Base-by-base conservation (phyloP, 2,329 filamentous ascomycete species). In the Xylariaceae sp. region DNA sequence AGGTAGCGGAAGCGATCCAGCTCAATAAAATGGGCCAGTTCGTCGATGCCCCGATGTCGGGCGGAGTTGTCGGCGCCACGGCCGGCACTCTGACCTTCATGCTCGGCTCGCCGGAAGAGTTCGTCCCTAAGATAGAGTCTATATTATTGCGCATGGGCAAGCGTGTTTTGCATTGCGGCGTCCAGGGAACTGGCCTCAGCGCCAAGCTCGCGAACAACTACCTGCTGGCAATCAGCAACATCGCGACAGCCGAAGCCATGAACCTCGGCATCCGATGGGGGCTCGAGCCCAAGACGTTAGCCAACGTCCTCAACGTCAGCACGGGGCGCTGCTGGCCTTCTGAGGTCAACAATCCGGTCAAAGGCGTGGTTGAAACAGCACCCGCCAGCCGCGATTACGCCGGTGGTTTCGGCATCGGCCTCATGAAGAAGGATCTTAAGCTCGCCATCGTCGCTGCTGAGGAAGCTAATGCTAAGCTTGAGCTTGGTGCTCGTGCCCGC, bases 181-280 rank as follows among this genome's bases (percentile, higher is more conserved):
- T 80, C 0, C 92, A 95, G 66, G 92, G 92, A 9, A 84, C 90
- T 2, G 94, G 94, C 0, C 82, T 99, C 1, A 89, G 91, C 9
- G 94, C 89, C 45, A 99, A 99, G 77, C 81, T 99, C 37, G 92
- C 93, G 56, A 99, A 99, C 77, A 99, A 99, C 75, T 99, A 99
- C 73, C 84, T 97, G 34, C 80, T 99, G 2, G 93, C 92, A 3
- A 86, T 97, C 67, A 95, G 92, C 79, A 99, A 99, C 75, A 92
- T 87, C 59, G 84, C 82, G 3, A 85, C 83, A 2, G 83, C 84
- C 3, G 85, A 87, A 71, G 84, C 84, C 17, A 86, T 87, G 83
- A 84, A 86, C 67, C 73, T 87, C 18, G 84, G 84, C n/a, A 78
- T 86, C 53, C 76, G 75, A 60, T 83, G 80, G 75, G 85, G 85